Evolutionary conservation across 805 yeast species (phyloP).

Genomic region (Tetrapisispora arboricola): DNA sequence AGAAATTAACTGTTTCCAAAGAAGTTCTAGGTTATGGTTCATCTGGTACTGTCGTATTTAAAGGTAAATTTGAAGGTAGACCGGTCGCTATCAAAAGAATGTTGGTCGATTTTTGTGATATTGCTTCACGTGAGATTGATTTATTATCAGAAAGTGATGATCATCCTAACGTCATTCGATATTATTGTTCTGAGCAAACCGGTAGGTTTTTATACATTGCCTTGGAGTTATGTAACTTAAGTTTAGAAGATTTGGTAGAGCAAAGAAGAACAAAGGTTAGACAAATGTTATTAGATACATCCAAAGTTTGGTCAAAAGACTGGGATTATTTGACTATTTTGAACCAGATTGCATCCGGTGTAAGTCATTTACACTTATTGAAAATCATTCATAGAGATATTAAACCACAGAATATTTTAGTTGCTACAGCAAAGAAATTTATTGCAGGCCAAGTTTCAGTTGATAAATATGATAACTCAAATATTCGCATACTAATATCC

Average conservation of each 20-base stretch:
- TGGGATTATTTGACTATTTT: conserved; percentile 35
- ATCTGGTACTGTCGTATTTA: conserved; percentile 89
- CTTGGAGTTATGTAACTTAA: conserved; percentile 78
- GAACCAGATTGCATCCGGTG: conserved; percentile 72
- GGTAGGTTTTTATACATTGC: conserved; percentile 89
- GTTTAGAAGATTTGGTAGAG: conserved; percentile 77
- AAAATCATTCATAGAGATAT: conserved; percentile 92
- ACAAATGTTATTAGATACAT: conserved; percentile 19
- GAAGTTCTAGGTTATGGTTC: conserved; percentile 89
- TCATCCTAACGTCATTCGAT: conserved; percentile 89
- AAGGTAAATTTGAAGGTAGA: conserved; percentile 81
- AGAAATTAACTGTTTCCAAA: conserved; percentile 54
- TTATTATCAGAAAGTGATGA: conserved; percentile 89
- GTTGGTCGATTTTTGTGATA: conserved; percentile 85
- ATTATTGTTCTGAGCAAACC: conserved; percentile 85
- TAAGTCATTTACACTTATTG: conserved; percentile 75
- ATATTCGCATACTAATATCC: conserved; percentile 68
- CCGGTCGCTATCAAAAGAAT: conserved; percentile 95
- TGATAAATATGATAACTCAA: conserved; percentile 19
- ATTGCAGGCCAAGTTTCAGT: conserved; percentile 14
- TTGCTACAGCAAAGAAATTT: conserved; percentile 53
- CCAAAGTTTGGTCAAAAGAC: conserved; percentile 9
- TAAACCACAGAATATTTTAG: conserved; percentile 87
- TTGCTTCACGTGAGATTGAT: conserved; percentile 85
- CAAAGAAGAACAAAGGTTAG: conserved; percentile 24